These are phyloP conservation scores for Rhipidocladum racemiflorum DNA, from an alignment of 176 grass and related monocot species.

Conservation along the genomic window DNA sequence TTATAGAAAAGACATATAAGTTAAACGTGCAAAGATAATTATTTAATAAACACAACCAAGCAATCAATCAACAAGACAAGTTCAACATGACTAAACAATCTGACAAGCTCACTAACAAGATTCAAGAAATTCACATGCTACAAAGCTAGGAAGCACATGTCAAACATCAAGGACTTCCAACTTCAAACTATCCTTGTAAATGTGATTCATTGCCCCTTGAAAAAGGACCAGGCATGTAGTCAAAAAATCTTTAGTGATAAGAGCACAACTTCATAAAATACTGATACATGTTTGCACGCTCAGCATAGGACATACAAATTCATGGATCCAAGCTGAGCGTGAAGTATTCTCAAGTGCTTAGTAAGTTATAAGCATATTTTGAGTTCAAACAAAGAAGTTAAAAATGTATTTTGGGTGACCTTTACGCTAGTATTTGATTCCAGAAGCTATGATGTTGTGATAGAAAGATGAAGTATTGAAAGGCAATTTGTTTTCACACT, in stretches of 20 bases:
- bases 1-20: too few relatives aligned
- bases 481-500: neutral
- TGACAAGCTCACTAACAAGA: slow-evolving; percentile 1
- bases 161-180: neutral
- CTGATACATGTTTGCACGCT: neutral
- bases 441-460: neutral
- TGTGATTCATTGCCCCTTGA: neutral
- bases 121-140: neutral
- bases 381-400: neutral
- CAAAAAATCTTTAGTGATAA: neutral
- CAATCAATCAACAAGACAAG: slow-evolving; percentile 1
- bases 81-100: neutral
- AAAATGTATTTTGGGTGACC: neutral
- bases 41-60: slow-evolving; percentile 14
- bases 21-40: slow-evolving; percentile 54
- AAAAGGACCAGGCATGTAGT: neutral
- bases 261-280: slow-evolving; percentile 4
- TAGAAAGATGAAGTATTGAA: too few relatives aligned
- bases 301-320: neutral
- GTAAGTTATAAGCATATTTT: neutral
- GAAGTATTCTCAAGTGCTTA: neutral
- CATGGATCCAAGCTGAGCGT: neutral
- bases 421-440: neutral
- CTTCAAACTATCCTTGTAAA: neutral
- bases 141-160: neutral